phyloP scores from a whole-genome alignment of 2,329 filamentous ascomycete species.

The Exophiala alcalophila region DNA sequence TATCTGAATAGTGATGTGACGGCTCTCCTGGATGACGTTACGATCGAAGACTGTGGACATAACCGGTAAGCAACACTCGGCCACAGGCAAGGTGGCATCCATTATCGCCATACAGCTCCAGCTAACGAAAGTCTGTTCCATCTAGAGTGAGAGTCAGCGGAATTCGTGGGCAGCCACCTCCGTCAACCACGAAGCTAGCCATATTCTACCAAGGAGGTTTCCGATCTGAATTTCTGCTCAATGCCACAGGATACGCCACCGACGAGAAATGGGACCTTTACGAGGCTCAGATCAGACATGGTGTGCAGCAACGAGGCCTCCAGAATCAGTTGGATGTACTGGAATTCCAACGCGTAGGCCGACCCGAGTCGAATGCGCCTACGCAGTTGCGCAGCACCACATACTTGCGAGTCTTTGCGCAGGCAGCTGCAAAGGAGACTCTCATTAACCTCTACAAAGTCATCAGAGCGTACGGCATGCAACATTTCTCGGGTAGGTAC shows the following conservation, averaged over 20 bases:
- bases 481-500: slow-evolving; percentile 42
- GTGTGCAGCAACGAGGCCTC: slow-evolving; percentile 38
- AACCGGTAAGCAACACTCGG: too few species aligned
- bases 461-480: slow-evolving; percentile 34
- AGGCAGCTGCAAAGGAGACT: slow-evolving; percentile 33
- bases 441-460: slow-evolving; percentile 20
- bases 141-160: slow-evolving; percentile 38
- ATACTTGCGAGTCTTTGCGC: slow-evolving; percentile 46
- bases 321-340: slow-evolving; percentile 47
- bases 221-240: slow-evolving; percentile 45
- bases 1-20: slow-evolving; percentile 50
- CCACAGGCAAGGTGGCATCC: too few species aligned
- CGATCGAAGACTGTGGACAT: slow-evolving; percentile 38
- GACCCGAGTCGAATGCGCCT: slow-evolving; percentile 39
- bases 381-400: slow-evolving; percentile 45
- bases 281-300: slow-evolving; percentile 30
- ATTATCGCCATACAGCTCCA: too few species aligned
- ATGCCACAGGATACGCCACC: slow-evolving; percentile 50
- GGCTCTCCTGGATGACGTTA: slow-evolving; percentile 30
- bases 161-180: slow-evolving; percentile 44
- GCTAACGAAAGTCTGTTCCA: too few species aligned
- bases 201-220: slow-evolving; percentile 51
- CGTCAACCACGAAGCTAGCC: slow-evolving; percentile 52
- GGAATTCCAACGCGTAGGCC: slow-evolving; percentile 51
- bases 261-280: slow-evolving; percentile 48